Percentiles rank a stretch among this genome's conserved stretches.
These are phyloP conservation scores for Gonapodya sp. DNA, from an alignment of 192 early-diverging fungal genomes.

Conservation along the genomic window DNA sequence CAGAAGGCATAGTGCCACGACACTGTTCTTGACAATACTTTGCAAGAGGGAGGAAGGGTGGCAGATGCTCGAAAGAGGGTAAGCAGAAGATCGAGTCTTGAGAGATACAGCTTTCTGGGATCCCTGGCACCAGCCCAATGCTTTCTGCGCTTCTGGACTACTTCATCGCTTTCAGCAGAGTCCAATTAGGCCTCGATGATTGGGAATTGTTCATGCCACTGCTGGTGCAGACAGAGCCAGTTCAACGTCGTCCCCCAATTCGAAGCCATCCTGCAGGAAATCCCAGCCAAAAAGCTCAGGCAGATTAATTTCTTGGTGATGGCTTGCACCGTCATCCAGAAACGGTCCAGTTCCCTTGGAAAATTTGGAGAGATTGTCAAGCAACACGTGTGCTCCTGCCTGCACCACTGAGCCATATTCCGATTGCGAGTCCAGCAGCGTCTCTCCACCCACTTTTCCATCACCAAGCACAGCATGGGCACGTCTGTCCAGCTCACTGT, in stretches of 20 bases:
- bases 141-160: neutral
- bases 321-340: too few species aligned
- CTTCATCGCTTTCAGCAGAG: neutral
- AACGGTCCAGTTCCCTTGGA: neutral
- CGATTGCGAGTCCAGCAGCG: too few species aligned
- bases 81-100: neutral
- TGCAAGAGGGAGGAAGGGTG: neutral
- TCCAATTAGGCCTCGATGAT: neutral
- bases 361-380: neutral
- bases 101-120: neutral
- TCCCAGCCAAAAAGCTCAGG: neutral
- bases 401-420: too few species aligned
- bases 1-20: neutral
- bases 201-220: neutral
- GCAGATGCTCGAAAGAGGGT: neutral
- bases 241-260: neutral
- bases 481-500: too few species aligned
- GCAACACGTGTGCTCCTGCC: neutral
- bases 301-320: neutral
- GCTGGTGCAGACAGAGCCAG: neutral
- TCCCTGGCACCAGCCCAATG: neutral
- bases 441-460: too few species aligned
- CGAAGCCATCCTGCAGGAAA: neutral
- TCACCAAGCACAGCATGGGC: too few species aligned
- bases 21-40: neutral